Percentiles rank a stretch among this genome's conserved stretches.
phyloP scores from a whole-genome alignment of 192 early-diverging fungal genomes.

The Piromyces finnis region DNA sequence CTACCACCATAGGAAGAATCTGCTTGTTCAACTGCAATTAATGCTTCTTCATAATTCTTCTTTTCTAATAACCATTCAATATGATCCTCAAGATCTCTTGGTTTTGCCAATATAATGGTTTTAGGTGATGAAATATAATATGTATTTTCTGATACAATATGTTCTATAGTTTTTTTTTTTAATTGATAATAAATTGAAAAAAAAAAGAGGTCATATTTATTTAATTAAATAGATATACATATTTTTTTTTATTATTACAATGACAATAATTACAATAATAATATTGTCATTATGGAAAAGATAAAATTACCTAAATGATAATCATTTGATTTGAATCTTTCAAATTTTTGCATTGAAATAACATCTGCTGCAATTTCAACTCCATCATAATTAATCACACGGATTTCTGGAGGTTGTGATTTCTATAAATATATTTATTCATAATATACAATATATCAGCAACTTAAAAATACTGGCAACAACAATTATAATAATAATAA shows the following conservation, averaged over 20 bases:
- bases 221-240: too few species aligned
- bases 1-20: slow-evolving; percentile 26
- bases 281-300: too few species aligned
- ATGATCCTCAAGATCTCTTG: slow-evolving; percentile 80
- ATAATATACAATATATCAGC: too few species aligned
- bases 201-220: too few species aligned
- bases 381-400: slow-evolving; percentile 63
- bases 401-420: slow-evolving; percentile 71
- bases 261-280: too few species aligned
- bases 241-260: not conserved
- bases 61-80: slow-evolving; percentile 83
- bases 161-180: not conserved
- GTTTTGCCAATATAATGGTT: slow-evolving; percentile 75
- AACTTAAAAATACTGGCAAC: too few species aligned
- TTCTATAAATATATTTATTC: too few species aligned
- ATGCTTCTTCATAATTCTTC: slow-evolving; percentile 58
- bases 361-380: slow-evolving; percentile 80
- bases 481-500: too few species aligned
- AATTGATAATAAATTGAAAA: slow-evolving; percentile 1
- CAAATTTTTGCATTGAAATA: slow-evolving; percentile 56
- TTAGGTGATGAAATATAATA: slow-evolving; percentile 90
- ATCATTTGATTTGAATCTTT: slow-evolving; percentile 82
- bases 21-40: slow-evolving; percentile 42
- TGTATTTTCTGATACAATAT: slow-evolving; percentile 36
- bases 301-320: slow-evolving; percentile 69